Percentiles rank a stretch among this genome's conserved stretches.
Conservation (phyloP, 2,329 filamentous ascomycete species). For the Ascocoryne sarcoides region DNA sequence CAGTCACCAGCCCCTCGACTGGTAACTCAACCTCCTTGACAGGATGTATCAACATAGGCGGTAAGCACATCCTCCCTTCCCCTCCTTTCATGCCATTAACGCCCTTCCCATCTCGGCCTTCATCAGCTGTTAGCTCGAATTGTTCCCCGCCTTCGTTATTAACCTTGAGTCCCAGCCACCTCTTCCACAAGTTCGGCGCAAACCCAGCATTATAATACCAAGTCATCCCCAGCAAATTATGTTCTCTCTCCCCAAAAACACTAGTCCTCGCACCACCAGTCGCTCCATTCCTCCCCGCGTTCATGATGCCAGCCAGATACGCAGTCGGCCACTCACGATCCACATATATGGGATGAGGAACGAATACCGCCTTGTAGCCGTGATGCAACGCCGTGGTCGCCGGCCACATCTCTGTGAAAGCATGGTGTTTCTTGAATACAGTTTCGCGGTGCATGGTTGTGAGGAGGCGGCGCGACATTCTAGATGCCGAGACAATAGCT, state of each 20-base stretch:
- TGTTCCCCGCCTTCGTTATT: conserved; percentile 72
- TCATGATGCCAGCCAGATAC: conserved; percentile 71
- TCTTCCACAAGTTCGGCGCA: conserved; percentile 68
- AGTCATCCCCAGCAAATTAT: conserved; percentile 76
- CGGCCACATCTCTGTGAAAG: conserved; percentile 96
- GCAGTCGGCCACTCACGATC: conserved; percentile 78
- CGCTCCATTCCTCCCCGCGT: conserved; percentile 67
- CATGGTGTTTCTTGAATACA: conserved; percentile 72
- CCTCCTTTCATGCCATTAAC: conserved; percentile 48
- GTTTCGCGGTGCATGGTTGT: conserved; percentile 88
- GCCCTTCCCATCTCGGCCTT: conserved; percentile 30
- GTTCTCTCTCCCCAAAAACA: conserved; percentile 76
- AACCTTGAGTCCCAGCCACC: conserved; percentile 78
- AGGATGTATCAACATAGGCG: conserved; percentile 82
- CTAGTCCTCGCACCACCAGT: conserved; percentile 64
- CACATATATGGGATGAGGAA: conserved; percentile 79
- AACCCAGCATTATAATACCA: conserved; percentile 92
- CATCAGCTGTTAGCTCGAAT: conserved; percentile 54
- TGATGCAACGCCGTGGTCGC: conserved; percentile 81
- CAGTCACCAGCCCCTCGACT: conserved; percentile 17
- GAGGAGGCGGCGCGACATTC: conserved; percentile 73
- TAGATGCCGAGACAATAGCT: conserved; percentile 80
- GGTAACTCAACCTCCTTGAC: conserved; percentile 64
- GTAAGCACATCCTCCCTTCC: conserved; percentile 83
- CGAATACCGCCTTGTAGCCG: conserved; percentile 85